Evolutionary conservation across 2,329 filamentous ascomycete species (phyloP).

Genomic region (Sordariomycetes sp.): DNA sequence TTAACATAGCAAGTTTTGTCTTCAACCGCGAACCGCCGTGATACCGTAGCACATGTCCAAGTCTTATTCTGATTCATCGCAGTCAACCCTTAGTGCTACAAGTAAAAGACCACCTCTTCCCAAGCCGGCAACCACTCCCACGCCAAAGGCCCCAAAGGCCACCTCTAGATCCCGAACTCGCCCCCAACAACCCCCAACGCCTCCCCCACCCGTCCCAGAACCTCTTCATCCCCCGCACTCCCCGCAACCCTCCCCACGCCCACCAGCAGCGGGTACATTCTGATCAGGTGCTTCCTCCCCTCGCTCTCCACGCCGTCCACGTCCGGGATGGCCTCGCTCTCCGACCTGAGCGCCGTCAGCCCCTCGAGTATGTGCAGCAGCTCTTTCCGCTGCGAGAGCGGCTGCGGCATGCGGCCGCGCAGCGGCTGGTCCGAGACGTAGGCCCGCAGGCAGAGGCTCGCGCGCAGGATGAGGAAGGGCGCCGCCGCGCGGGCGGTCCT

Average conservation of each 20-base stretch:
- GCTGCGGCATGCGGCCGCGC: slow-evolving; percentile 80
- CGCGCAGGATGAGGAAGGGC: slow-evolving; percentile 73
- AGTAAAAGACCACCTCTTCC: background rate
- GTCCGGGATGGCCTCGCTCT: slow-evolving; percentile 57
- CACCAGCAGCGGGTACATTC: slow-evolving; percentile 69
- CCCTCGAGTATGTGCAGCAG: slow-evolving; percentile 59
- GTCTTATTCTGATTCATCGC: no score
- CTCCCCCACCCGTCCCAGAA: slow-evolving; percentile 45
- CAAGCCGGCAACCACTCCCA: no score
- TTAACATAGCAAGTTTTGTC: no score
- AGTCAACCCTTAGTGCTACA: background rate
- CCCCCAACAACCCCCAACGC: slow-evolving; percentile 52
- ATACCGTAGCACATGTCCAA: no score
- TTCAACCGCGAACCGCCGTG: no score
- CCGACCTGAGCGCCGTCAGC: slow-evolving; percentile 57
- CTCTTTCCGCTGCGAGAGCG: slow-evolving; percentile 69
- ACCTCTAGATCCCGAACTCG: slow-evolving; percentile 29
- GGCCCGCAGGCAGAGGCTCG: slow-evolving; percentile 67
- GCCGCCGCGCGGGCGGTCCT: slow-evolving; percentile 65
- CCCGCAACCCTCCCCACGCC: slow-evolving; percentile 49
- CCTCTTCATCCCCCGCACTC: slow-evolving; percentile 46
- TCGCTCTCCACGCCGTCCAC: slow-evolving; percentile 38
- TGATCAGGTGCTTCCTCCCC: slow-evolving; percentile 63
- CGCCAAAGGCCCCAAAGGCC: background rate
- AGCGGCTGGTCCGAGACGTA: slow-evolving; percentile 90